A percentile compares a stretch with the other conserved stretches of the same genome.
Conservation (phyloP, 495 filamentous ascomycete species). For the Hypoxylon cercidicola region DNA sequence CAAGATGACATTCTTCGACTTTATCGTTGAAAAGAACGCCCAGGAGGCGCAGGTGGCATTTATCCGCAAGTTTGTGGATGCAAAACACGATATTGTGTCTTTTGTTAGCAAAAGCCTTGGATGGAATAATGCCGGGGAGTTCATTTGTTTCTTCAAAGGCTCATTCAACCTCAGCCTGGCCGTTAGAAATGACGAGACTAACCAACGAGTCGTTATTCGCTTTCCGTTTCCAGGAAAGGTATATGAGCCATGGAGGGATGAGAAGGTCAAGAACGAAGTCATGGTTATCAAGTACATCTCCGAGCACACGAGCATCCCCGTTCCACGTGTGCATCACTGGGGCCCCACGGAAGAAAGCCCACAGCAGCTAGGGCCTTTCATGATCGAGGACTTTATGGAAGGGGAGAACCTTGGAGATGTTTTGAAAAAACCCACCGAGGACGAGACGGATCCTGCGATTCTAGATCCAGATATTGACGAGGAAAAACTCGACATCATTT, state of each 20-base stretch:
- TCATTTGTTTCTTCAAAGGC: conserved; percentile 43
- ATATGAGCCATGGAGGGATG: conserved; percentile 40
- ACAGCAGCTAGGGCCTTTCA: conserved; percentile 54
- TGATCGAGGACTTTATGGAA: conserved; percentile 59
- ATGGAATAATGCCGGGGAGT: conserved; percentile 37
- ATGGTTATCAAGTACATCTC: conserved; percentile 46
- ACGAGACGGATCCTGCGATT: conserved; percentile 46
- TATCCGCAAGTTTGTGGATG: conserved; percentile 38
- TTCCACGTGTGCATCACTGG: conserved; percentile 52
- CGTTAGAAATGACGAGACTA: conserved; percentile 27
- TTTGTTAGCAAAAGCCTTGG: conserved; percentile 40
- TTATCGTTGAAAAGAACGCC: conserved; percentile 25
- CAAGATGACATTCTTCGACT: conserved; percentile 26
- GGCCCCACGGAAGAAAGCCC: conserved; percentile 48
- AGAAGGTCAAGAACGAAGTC: conserved; percentile 58
- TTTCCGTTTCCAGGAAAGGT: conserved; percentile 43
- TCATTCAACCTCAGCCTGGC: conserved; percentile 48
- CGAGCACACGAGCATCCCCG: conserved; percentile 54
- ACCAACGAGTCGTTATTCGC: conserved; percentile 34
- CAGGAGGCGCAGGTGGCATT: conserved; percentile 26
- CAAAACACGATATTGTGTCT: conserved; percentile 41
- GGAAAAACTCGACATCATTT: conserved; percentile 45
- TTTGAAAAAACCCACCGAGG: conserved; percentile 44
- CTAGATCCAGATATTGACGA: conserved; percentile 51
- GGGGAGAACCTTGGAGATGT: conserved; percentile 48